Percentiles rank a stretch among this genome's conserved stretches.
phyloP scores from a whole-genome alignment of 306 rosid genomes.

The Myrica gale region DNA sequence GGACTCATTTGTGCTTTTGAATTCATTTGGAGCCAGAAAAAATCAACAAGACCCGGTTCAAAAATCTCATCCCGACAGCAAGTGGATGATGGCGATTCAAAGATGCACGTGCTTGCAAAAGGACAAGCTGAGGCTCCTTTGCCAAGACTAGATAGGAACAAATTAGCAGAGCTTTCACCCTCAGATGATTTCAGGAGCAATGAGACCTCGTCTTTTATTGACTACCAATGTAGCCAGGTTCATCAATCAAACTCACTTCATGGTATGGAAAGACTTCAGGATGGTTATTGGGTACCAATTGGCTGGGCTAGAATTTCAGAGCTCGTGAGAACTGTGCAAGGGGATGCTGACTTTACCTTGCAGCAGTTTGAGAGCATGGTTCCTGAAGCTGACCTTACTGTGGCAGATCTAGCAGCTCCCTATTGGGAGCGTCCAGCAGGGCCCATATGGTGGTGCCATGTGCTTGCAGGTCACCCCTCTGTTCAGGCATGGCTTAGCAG shows the following conservation, averaged over 20 bases:
- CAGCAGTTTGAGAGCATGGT: conserved; percentile 47
- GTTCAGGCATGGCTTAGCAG: conserved; percentile 68
- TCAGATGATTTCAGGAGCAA: conserved; percentile 23
- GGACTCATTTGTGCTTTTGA: conserved; percentile 95
- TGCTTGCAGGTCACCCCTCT: conserved; percentile 67
- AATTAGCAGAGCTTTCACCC: conserved; percentile 27
- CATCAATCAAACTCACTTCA: conserved; percentile 35
- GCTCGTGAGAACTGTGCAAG: conserved; percentile 65
- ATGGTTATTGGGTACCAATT: conserved; percentile 75
- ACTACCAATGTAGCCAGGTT: conserved; percentile 26
- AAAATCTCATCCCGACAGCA: conserved; percentile 35
- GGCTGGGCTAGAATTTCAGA: conserved; percentile 89
- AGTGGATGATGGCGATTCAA: conserved; percentile 32
- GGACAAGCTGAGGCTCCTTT: conserved; percentile 36
- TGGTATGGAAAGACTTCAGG: conserved; percentile 38
- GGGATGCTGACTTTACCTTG: conserved; percentile 54
- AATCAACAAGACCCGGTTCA: conserved; percentile 37
- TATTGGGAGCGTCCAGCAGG: conserved; percentile 93
- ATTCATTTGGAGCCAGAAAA: conserved; percentile 48
- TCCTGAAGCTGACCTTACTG: conserved; percentile 70
- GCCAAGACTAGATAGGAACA: conserved; percentile 29
- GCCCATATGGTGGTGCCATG: conserved; percentile 58
- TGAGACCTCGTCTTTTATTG: conserved; percentile 26
- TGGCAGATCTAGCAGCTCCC: conserved; percentile 85
- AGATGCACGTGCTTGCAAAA: conserved; percentile 31